A percentile compares a stretch with the other conserved stretches of the same genome.
These are phyloP conservation scores for peach (Prunus persica) DNA, from an alignment of 306 rosid genomes.

Conservation along the genomic window DNA sequence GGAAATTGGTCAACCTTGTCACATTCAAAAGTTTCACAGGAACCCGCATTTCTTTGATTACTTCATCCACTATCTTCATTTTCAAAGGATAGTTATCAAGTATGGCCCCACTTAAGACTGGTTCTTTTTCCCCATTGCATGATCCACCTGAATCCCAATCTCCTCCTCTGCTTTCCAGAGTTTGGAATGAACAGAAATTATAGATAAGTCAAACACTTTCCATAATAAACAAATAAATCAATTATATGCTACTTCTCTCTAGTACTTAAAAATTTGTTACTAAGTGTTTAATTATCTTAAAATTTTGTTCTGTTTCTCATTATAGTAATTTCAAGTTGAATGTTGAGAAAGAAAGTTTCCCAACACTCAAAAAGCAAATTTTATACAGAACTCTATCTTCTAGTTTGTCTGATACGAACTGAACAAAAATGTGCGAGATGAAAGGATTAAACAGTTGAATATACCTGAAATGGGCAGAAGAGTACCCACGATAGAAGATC, in stretches of 20 bases:
- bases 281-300: neutral
- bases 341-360: neutral
- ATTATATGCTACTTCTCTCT: neutral
- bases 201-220: neutral
- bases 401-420: constrained; percentile 1
- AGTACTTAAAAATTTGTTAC: neutral
- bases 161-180: constrained; percentile 67
- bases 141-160: constrained; percentile 99
- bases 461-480: constrained; percentile 92
- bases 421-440: constrained; percentile 10
- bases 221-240: neutral
- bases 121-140: constrained; percentile 83
- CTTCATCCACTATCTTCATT: constrained; percentile 91
- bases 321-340: neutral
- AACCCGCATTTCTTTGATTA: constrained; percentile 60
- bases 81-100: constrained; percentile 72
- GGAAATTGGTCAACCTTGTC: constrained; percentile 86
- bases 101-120: constrained; percentile 65
- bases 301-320: neutral
- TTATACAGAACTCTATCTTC: neutral
- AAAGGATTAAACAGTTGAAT: constrained; percentile 8
- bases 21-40: constrained; percentile 75
- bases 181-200: neutral
- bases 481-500: constrained; percentile 92
- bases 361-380: neutral